Percentiles rank a stretch among this genome's conserved stretches.
phyloP scores from a whole-genome alignment of 306 rosid genomes.

The Biancaea sappan region DNA sequence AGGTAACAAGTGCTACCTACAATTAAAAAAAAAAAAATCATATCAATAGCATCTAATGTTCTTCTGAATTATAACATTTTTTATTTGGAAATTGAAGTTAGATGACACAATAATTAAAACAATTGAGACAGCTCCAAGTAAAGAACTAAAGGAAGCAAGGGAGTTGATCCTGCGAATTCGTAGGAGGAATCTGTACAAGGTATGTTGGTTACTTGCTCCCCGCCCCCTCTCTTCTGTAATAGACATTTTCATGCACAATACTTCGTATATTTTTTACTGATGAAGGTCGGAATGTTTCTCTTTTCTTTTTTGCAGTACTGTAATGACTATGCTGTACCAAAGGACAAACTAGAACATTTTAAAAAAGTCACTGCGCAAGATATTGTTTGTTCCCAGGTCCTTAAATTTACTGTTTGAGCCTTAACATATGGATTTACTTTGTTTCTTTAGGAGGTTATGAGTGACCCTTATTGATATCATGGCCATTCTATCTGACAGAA shows the following conservation, averaged over 20 bases:
- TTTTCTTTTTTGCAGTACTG: conserved; percentile 65
- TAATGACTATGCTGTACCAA: conserved; percentile 94
- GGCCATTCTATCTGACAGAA: conserved; percentile 49
- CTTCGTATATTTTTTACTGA: conserved; percentile 5
- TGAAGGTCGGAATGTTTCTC: conserved; percentile 9
- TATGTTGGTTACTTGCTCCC: conserved; percentile 12
- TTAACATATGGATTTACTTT: conserved; percentile 25
- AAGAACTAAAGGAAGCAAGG: conserved; percentile 79
- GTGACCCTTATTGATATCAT: conserved; percentile 11
- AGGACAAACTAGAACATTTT: conserved; percentile 71
- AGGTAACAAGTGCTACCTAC: conserved; percentile 54
- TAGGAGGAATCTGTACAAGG: conserved; percentile 91
- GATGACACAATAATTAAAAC: conserved; percentile 85
- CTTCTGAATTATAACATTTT: conserved; percentile 7
- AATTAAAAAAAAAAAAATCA: conserved; percentile 14
- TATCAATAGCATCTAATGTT: conserved; percentile 12
- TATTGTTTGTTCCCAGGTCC: conserved; percentile 91
- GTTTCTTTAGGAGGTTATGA: conserved; percentile 20
- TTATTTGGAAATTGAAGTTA: conserved; percentile 61
- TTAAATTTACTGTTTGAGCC: conserved; percentile 12
- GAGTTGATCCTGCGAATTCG: conserved; percentile 84
- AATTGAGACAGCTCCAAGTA: conserved; percentile 71
- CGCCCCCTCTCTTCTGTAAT: not conserved
- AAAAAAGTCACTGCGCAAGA: conserved; percentile 88
- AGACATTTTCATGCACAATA: conserved; percentile 4